These are phyloP conservation scores for Diutina mesorugosa DNA, from an alignment of 1,139 yeast species.

Conservation along the genomic window DNA sequence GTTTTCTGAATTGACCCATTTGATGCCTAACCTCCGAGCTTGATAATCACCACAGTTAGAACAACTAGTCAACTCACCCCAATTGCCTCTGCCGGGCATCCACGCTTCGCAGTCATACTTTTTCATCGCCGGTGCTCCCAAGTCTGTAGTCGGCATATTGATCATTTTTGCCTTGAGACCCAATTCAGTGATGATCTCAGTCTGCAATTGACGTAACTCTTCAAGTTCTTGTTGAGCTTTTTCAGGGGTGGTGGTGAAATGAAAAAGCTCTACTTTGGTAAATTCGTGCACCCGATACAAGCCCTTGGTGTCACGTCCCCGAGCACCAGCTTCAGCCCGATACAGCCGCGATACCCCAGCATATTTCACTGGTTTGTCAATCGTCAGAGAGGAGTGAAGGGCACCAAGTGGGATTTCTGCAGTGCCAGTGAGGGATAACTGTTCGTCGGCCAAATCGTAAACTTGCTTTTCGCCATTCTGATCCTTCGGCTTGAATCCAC, in stretches of 20 bases:
- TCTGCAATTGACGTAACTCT: constrained; percentile 51
- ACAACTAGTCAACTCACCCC: constrained; percentile 90
- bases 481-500: constrained; percentile 94
- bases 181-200: constrained; percentile 44
- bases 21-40: constrained; percentile 68
- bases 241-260: constrained; percentile 42
- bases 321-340: constrained; percentile 95
- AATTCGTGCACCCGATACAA: constrained; percentile 93
- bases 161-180: constrained; percentile 76
- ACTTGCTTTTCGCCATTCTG: constrained; percentile 80
- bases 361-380: constrained; percentile 22
- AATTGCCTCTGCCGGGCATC: constrained; percentile 93
- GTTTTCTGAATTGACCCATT: constrained; percentile 19
- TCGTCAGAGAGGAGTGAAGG: constrained; percentile 24
- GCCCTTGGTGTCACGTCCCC: constrained; percentile 89
- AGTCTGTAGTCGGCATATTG: constrained; percentile 81
- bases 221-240: constrained; percentile 42
- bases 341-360: constrained; percentile 84
- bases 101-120: constrained; percentile 94
- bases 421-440: constrained; percentile 73
- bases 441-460: constrained; percentile 41
- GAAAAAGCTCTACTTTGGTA: constrained; percentile 89
- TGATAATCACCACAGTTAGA: constrained; percentile 93
- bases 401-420: constrained; percentile 95
- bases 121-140: constrained; percentile 88